These are phyloP conservation scores for Lanmaoa pseudosensibilis DNA, from an alignment of 768 basidiomycete genomes.

Conservation along the genomic window DNA sequence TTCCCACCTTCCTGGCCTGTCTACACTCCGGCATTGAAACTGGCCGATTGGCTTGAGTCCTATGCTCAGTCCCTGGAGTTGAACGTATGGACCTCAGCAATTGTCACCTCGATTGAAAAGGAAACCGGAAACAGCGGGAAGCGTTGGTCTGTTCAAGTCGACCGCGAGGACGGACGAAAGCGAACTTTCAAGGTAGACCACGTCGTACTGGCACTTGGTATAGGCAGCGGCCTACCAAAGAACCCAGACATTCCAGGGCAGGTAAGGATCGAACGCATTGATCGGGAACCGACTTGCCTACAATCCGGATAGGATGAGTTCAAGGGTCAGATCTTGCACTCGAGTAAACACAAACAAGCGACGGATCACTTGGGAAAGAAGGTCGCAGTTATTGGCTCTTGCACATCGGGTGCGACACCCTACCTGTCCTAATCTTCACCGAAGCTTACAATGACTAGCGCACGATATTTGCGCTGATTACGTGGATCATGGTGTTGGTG, in stretches of 20 bases:
- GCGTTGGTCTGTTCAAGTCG: conserved; percentile 46
- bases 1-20: conserved; percentile 63
- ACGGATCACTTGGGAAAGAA: conserved; percentile 65
- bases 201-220: conserved; percentile 50
- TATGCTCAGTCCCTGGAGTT: conserved; percentile 62
- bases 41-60: conserved; percentile 68
- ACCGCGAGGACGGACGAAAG: conserved; percentile 34
- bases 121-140: conserved; percentile 33
- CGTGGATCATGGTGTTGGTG: conserved; percentile 45
- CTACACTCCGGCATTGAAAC: conserved; percentile 52
- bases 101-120: conserved; percentile 27
- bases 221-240: conserved; percentile 45
- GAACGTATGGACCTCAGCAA: conserved; percentile 61
- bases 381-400: conserved; percentile 67
- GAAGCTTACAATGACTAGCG: conserved; percentile 25
- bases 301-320: conserved; percentile 46
- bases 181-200: conserved; percentile 47
- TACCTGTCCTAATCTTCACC: not conserved
- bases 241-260: conserved; percentile 46
- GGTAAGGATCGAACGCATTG: conserved; percentile 26
- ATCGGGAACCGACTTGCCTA: not conserved
- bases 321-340: conserved; percentile 64
- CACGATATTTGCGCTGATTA: conserved; percentile 54
- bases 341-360: conserved; percentile 53
- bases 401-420: conserved; percentile 52